phyloP scores from a whole-genome alignment of 306 rosid species.

The Cicer chorassanicum region DNA sequence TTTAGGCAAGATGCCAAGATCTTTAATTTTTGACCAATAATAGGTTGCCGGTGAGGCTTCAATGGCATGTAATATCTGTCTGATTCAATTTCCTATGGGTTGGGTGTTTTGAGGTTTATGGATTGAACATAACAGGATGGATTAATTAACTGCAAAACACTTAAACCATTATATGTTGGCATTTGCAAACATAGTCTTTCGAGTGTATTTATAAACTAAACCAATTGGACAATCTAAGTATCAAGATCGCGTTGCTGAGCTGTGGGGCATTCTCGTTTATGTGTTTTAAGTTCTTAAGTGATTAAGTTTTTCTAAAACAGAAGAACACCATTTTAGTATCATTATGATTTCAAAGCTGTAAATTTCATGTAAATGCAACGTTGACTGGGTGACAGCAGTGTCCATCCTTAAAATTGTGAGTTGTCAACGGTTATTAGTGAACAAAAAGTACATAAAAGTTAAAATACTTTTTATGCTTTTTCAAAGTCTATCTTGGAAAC shows the following conservation, averaged over 20 bases:
- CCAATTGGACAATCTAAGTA: not conserved
- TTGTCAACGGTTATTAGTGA: not conserved
- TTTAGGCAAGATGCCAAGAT: not conserved
- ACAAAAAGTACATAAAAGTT: too few species aligned
- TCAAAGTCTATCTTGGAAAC: not conserved
- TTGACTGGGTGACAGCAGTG: not conserved
- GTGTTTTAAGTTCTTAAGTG: not conserved
- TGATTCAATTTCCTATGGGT: too few species aligned
- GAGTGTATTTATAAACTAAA: not conserved
- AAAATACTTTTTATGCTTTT: not conserved
- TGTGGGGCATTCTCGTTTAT: not conserved
- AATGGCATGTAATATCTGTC: too few species aligned
- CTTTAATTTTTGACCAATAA: too few species aligned
- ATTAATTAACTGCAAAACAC: too few species aligned
- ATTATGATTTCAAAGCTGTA: not conserved
- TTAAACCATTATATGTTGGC: too few species aligned
- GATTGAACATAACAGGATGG: too few species aligned
- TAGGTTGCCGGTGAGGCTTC: too few species aligned
- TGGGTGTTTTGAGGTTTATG: too few species aligned
- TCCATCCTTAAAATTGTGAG: not conserved
- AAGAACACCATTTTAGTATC: not conserved
- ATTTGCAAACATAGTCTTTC: not conserved
- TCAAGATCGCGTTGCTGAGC: not conserved
- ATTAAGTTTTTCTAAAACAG: not conserved
- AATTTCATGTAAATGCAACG: not conserved